phyloP scores from a whole-genome alignment of 2,329 filamentous ascomycete genomes.

The Dactylellina leptospora region DNA sequence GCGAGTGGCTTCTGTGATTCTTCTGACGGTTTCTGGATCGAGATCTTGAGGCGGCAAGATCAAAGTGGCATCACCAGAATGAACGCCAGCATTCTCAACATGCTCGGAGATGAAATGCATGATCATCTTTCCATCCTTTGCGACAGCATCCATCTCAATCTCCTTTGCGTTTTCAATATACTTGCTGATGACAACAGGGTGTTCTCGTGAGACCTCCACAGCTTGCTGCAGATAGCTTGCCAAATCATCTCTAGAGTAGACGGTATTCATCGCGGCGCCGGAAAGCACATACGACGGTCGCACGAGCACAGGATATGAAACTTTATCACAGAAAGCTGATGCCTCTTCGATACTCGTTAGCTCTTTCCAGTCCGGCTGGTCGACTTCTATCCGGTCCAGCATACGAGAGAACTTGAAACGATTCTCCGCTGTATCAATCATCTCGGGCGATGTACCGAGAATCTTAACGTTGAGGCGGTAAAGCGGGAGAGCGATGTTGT shows the following conservation, averaged over 20 bases:
- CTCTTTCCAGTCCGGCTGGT: conserved; percentile 98
- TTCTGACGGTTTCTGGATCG: conserved; percentile 82
- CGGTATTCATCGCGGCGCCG: conserved; percentile 98
- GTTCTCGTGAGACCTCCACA: conserved; percentile 89
- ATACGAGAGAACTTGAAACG: conserved; percentile 98
- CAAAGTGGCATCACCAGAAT: conserved; percentile 95
- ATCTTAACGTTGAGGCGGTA: conserved; percentile 90
- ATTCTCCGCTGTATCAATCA: conserved; percentile 98
- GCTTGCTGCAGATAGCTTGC: conserved; percentile 89
- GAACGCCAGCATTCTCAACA: conserved; percentile 97
- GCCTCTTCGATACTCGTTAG: conserved; percentile 94
- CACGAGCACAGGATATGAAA: conserved; percentile 92
- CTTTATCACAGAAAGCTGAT: conserved; percentile 82
- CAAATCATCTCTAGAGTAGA: conserved; percentile 93
- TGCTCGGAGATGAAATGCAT: conserved; percentile 99
- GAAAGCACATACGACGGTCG: conserved; percentile 96
- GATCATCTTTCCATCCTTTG: conserved; percentile 84
- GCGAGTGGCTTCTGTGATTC: conserved; percentile 91
- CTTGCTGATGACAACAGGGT: conserved; percentile 98
- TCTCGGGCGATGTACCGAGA: conserved; percentile 93
- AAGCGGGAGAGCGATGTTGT: conserved; percentile 93
- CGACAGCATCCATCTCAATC: conserved; percentile 99
- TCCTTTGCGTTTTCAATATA: conserved; percentile 99
- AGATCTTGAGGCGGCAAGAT: conserved; percentile 95
- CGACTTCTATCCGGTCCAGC: conserved; percentile 91